Base-by-base conservation (phyloP, 1,284 basidiomycete genomes). In the Boletus sp. region DNA sequence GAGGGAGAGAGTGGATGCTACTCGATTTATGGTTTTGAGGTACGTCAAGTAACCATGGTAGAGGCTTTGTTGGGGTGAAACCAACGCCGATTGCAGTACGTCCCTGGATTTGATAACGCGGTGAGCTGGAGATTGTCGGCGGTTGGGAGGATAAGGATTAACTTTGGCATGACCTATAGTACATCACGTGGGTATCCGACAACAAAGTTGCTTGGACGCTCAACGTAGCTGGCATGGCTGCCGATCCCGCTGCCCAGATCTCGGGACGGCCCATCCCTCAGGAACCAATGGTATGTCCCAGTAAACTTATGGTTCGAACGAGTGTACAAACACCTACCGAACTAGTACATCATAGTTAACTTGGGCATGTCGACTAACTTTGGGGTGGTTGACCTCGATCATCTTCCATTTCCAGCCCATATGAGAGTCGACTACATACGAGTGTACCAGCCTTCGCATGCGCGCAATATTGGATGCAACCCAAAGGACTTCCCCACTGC, bases 341-440 rank as follows among this genome's bases (percentile, higher is more conserved):
- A 54, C 23, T 30, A 67, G 68, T 69, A 78, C 60, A 73, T 83
- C 53, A 63, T 82, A 48, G 35, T 72, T 13, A 78, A 80, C 59
- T 60, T 83, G 46, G 81, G 78, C 54, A 72, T 83, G 57, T 80
- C 78, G 14, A 69, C 68, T 16, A 77, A 78, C 54, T 80, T 83
- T 54, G 76, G 76, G 35, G 44, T 62, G 12, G 78, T 87, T 32
- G 77, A 86, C 55, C 72, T 81, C 33, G 63, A 58, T 2, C 64
- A 82, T 50, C 67, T 88, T 26, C 68, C 68, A 8, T 86, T 82
- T 64, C 85, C 87, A 4, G 75, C 71, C 2, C 72, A 77, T 52
- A 75, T 88, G 76, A 71, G 70, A 26, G 66, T 90, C 33, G 87
- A 90, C 60, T 90, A 84, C 57, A 75, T 89, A 38, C 72, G 86